Evolutionary conservation across 2,329 filamentous ascomycete species (phyloP), one percentile per base, ranked within the genome.

Genomic region (Aureobasidium sp.): DNA sequence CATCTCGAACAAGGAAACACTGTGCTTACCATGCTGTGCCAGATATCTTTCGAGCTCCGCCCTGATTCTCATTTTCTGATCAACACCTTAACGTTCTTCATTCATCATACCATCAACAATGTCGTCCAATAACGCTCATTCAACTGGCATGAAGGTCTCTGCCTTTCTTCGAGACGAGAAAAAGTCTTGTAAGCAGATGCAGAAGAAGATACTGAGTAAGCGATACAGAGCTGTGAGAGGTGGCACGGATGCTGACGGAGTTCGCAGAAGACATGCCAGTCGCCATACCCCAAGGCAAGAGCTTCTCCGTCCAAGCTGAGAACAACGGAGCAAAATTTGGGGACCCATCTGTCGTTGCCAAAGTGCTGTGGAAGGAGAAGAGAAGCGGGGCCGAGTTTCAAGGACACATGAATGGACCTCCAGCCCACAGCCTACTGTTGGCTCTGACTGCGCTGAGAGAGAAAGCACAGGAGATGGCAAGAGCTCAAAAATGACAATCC

Each of bases 141-240:
- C 54, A 14, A 14, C 54, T 6, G 54, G 54, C 42, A 50, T 60
- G 27, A 60, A 50, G 42, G 57, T 60, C 1, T 60, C 57, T 1
- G 17, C 35, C 0, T 50, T 60, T 24, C 44, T 60, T 24, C 33
- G 57, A 15, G 35, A 60, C 9, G 57, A 60, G 24, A 60, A 60
- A 27, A 49, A 42, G 29, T 35, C 33, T 19, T 60, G 57, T 27
- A 60, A 60, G 11, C 33, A 19, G 24, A 50, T 60, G 35, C 44
- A 61, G 29, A 61, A 61, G 58, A 45, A 53, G 39, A 61, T 61
- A 7, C 58, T 61, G 29, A 52, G 58, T 53, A 29, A 24, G 48
- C 2, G 5, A n/a, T 12, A 27, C n/a, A 27, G 14, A 27, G 11
- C n/a, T 14, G 27, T 9, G 29, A 27, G n/a, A 44, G 47, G n/a